Base-by-base conservation (phyloP, 768 basidiomycete genomes). In the Mycena rebaudengoi region DNA sequence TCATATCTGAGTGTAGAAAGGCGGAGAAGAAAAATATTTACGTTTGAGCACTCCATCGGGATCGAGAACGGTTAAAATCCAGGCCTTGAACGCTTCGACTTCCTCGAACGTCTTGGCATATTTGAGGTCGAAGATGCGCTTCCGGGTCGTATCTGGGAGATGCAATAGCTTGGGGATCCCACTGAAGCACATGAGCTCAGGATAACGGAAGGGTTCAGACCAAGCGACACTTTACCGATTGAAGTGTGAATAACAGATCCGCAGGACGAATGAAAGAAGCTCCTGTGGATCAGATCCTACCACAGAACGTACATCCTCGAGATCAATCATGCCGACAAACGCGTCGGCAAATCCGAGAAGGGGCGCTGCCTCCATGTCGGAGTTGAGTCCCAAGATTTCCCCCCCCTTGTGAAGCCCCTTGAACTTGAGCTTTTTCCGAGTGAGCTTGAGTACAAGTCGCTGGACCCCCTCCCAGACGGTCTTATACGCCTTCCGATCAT, bases 351-450 rank as follows among this genome's bases (percentile, higher is more conserved):
- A 57, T 35, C 62, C 62, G 40, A 63, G 62, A 30, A 63, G 54
- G 0, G 55, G 62, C 16, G 62, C 62, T 25, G 62, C 62, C 55
- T 64, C 62, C 62, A 64, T 57, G 32, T 57, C 62, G 14, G 62
- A 32, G 32, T 64, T 64, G 29, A 64, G 25, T 13, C 62, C 62
- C 29, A 64, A 48, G 13, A 64, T 37, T 30, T 23, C 52, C 2
- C 53, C 62, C 18, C 48, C 54, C 16, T 44, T 62, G 62, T 64
- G 62, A 35, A 64, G 35, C 11, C 54, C 55, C 33, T 45, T 43
- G 32, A 64, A 64, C 29, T 33, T 33, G 32, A 64, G 54, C 23
- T 6, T 20, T 18, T 45, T 40, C 16, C n/a, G 1, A 32, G 62
- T 64, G 46, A 64, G 62, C 5, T 50, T 56, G 39, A 57, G 35